Evolutionary conservation across 805 yeast genomes (phyloP).

Genomic region (Suhomyces prunicola): DNA sequence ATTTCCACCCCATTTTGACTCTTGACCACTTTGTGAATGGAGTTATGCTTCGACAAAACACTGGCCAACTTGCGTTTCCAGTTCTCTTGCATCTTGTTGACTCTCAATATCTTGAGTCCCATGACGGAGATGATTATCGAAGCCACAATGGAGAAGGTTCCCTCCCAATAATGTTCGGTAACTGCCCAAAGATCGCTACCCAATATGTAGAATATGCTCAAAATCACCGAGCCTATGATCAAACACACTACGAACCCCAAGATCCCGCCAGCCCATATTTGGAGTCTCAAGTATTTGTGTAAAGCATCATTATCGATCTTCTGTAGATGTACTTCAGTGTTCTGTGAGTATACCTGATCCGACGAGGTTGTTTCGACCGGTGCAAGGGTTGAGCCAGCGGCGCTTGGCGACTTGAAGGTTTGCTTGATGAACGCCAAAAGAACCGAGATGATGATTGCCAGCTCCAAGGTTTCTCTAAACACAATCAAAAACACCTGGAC

Average conservation of each 20-base stretch:
- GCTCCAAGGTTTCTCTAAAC: conserved; percentile 69
- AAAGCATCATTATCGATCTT: conserved; percentile 1
- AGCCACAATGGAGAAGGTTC: conserved; percentile 42
- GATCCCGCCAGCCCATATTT: conserved; percentile 45
- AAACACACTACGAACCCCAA: conserved; percentile 39
- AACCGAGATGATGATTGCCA: conserved; percentile 73
- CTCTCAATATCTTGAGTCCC: conserved; percentile 45
- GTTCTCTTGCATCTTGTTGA: conserved; percentile 43
- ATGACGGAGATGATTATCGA: conserved; percentile 44
- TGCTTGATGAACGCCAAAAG: conserved; percentile 68
- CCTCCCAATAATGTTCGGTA: conserved; percentile 50
- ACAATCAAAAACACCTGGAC: conserved; percentile 73
- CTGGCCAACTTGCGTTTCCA: conserved; percentile 40
- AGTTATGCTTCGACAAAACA: conserved; percentile 23
- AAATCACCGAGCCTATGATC: conserved; percentile 37
- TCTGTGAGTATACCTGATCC: background rate
- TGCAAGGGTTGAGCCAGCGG: background rate
- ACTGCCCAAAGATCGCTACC: conserved; percentile 45
- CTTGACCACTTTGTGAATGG: conserved; percentile 16
- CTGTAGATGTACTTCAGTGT: background rate
- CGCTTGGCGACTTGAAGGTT: conserved; percentile 31
- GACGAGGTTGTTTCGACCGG: background rate
- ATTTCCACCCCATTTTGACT: conserved; percentile 3
- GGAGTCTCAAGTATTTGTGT: conserved; percentile 27
- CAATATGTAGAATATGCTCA: conserved; percentile 37